Conservation (phyloP, 352 stramenopile species). For the Thalassiosira mediterranea region DNA sequence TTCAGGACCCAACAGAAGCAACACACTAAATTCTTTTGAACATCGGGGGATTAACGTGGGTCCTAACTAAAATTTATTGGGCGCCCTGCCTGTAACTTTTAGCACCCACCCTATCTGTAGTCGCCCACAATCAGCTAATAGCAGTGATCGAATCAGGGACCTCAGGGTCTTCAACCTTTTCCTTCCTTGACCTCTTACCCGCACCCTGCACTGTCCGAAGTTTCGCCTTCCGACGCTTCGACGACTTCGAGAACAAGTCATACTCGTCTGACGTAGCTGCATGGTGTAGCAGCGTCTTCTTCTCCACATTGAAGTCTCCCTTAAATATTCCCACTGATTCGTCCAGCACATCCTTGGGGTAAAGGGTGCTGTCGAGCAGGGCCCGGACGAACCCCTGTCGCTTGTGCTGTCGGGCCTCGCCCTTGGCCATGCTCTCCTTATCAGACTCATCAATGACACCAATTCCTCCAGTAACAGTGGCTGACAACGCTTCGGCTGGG, state of each 20-base stretch:
- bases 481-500: background rate
- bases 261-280: slow-evolving; percentile 81
- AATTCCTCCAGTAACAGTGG: background rate
- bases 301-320: slow-evolving; percentile 79
- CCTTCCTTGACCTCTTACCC: slow-evolving; percentile 19
- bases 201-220: slow-evolving; percentile 4
- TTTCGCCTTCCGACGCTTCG: slow-evolving; percentile 31
- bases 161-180: slow-evolving; percentile 7
- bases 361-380: slow-evolving; percentile 77
- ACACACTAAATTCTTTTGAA: no score
- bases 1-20: no score
- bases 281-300: slow-evolving; percentile 83
- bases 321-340: slow-evolving; percentile 81
- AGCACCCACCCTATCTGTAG: no score
- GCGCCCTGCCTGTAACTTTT: no score
- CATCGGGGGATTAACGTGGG: no score
- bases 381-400: slow-evolving; percentile 73
- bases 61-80: no score
- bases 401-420: slow-evolving; percentile 32
- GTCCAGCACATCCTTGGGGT: slow-evolving; percentile 76
- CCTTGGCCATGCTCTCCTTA: slow-evolving; percentile 22
- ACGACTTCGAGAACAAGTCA: slow-evolving; percentile 75
- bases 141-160: slow-evolving; percentile 36
- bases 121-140: background rate
- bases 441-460: slow-evolving; percentile 43